Conservation (phyloP, 1,284 basidiomycete genomes). For the Trichosporon sp. region DNA sequence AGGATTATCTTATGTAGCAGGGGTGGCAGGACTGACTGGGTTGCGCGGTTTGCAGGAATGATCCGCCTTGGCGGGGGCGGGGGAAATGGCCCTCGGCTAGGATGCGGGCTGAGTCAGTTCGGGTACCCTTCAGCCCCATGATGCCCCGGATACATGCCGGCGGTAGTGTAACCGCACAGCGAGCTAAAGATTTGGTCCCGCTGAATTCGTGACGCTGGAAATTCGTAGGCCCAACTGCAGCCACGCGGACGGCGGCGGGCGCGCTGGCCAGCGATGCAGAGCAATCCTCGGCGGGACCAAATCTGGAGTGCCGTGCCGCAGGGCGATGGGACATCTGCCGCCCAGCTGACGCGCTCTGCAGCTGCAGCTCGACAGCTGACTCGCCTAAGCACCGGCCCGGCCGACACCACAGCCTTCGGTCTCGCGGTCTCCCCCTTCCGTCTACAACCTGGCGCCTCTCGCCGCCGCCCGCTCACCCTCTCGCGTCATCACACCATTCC, state of each 20-base stretch:
- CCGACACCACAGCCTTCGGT: background rate
- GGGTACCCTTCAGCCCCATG: constrained; percentile 14
- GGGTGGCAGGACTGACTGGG: background rate
- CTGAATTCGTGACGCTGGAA: background rate
- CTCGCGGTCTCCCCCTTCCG: background rate
- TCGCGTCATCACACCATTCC: constrained; percentile 7
- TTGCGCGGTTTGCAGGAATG: background rate
- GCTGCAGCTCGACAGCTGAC: background rate
- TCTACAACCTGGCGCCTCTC: background rate
- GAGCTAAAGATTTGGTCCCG: background rate
- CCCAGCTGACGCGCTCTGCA: background rate
- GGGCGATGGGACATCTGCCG: background rate
- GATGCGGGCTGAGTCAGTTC: constrained; percentile 3
- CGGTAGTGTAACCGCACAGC: background rate
- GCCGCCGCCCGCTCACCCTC: constrained; percentile 6
- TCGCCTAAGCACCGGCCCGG: constrained; percentile 14
- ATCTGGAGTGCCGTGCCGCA: background rate
- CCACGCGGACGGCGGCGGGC: background rate
- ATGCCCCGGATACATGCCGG: constrained; percentile 17
- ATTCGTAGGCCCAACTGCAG: background rate
- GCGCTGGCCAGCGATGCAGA: background rate
- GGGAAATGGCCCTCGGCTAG: constrained; percentile 5
- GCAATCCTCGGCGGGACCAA: constrained; percentile 9
- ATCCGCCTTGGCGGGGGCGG: constrained; percentile 3
- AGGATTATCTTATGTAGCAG: background rate